These are phyloP conservation scores for Rhizopus delemar DNA, from an alignment of 371 early-diverging fungal species.

Conservation along the genomic window DNA sequence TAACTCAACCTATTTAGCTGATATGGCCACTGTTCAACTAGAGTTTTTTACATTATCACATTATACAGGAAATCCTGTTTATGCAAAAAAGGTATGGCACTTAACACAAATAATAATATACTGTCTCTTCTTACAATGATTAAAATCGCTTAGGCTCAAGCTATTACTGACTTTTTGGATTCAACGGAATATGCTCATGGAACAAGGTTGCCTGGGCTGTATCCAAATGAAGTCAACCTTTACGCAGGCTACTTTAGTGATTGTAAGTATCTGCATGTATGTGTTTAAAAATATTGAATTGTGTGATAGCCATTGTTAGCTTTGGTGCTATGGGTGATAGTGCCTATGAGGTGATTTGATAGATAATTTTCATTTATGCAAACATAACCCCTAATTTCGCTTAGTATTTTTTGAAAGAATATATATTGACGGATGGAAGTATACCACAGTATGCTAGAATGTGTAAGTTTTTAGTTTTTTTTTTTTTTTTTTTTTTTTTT, in stretches of 20 bases:
- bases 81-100: constrained; percentile 51
- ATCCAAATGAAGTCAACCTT: constrained; percentile 39
- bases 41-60: constrained; percentile 79
- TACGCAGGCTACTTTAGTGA: constrained; percentile 37
- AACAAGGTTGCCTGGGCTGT: constrained; percentile 50
- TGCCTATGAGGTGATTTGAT: constrained; percentile 44
- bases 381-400: neutral
- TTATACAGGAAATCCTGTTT: constrained; percentile 66
- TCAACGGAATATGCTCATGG: constrained; percentile 29
- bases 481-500: neutral
- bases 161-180: constrained; percentile 46
- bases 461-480: constrained; percentile 41
- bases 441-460: constrained; percentile 44
- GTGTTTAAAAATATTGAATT: constrained; percentile 26
- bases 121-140: constrained; percentile 67
- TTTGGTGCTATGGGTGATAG: constrained; percentile 57
- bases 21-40: constrained; percentile 81
- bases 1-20: constrained; percentile 60
- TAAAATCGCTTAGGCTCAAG: constrained; percentile 62
- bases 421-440: constrained; percentile 56
- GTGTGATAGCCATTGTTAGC: constrained; percentile 19
- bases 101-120: constrained; percentile 54
- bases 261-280: constrained; percentile 42
- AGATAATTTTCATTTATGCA: neutral
- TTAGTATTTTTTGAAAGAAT: constrained; percentile 73